phyloP scores from a whole-genome alignment of 139 green algal species.

The Mychonastes homosphaera region DNA sequence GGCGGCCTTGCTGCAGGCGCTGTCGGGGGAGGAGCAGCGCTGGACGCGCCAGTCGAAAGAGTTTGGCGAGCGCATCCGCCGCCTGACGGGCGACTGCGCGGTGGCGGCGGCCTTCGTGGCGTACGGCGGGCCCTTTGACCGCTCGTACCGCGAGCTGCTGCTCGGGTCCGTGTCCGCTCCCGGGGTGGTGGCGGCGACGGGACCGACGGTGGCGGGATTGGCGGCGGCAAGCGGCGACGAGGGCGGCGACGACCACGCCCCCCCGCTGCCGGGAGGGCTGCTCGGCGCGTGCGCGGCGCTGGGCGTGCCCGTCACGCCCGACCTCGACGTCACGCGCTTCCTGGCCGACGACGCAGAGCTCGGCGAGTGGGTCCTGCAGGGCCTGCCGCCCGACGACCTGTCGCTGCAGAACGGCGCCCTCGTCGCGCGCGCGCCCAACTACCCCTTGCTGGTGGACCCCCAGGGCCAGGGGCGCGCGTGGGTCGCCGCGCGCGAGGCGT shows the following conservation, averaged over 20 bases:
- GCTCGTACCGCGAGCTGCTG: slow-evolving; percentile 84
- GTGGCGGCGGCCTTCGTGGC: slow-evolving; percentile 74
- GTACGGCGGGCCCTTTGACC: slow-evolving; percentile 91
- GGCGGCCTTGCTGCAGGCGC: slow-evolving; percentile 73
- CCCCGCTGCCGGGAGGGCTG: too few species aligned
- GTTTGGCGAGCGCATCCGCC: slow-evolving; percentile 72
- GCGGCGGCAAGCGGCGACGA: too few species aligned
- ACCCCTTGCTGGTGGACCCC: slow-evolving; percentile 84
- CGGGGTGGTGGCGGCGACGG: too few species aligned
- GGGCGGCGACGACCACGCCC: too few species aligned
- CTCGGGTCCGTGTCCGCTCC: too few species aligned
- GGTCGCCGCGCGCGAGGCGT: slow-evolving; percentile 75
- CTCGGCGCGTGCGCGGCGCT: slow-evolving; percentile 35
- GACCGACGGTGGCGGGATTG: too few species aligned
- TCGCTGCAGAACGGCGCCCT: slow-evolving; percentile 92
- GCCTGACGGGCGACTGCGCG: slow-evolving; percentile 79
- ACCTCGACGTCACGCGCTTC: slow-evolving; percentile 69
- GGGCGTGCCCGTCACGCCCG: slow-evolving; percentile 34
- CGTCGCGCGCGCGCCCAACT: slow-evolving; percentile 72
- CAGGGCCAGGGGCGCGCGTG: slow-evolving; percentile 75
- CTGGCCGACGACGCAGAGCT: slow-evolving; percentile 83
- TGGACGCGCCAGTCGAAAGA: slow-evolving; percentile 81
- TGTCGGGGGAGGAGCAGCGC: slow-evolving; percentile 78
- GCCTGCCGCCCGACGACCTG: slow-evolving; percentile 87
- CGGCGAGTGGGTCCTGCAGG: slow-evolving; percentile 82